A percentile compares a stretch with the other conserved stretches of the same genome.
Evolutionary conservation across 2,329 filamentous ascomycete genomes (phyloP).

Genomic region (Fusarium cyanostomum): DNA sequence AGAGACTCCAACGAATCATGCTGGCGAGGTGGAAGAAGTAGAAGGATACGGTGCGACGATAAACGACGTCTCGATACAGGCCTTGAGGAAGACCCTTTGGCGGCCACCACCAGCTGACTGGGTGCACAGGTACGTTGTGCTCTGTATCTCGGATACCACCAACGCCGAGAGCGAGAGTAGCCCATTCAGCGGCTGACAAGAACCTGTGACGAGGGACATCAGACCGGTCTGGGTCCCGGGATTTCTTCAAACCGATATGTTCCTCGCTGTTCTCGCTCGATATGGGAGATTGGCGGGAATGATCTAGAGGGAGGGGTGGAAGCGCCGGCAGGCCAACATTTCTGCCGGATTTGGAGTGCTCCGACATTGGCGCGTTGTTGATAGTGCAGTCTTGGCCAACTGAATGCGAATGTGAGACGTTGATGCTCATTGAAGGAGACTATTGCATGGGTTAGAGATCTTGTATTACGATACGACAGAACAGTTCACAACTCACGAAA

Average conservation of each 20-base stretch:
- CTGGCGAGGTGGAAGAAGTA: conserved; percentile 57
- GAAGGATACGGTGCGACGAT: conserved; percentile 55
- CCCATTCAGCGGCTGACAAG: conserved; percentile 57
- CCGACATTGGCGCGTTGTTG: background rate
- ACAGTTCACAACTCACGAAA: background rate
- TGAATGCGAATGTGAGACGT: background rate
- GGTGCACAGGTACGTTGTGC: conserved; percentile 53
- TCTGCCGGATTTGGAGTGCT: background rate
- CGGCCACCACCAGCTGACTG: conserved; percentile 56
- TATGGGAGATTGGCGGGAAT: background rate
- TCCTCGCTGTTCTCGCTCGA: background rate
- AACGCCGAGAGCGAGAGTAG: conserved; percentile 57
- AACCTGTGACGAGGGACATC: conserved; percentile 47
- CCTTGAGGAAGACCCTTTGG: conserved; percentile 58
- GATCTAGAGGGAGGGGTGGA: background rate
- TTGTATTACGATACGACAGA: background rate
- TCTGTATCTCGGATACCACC: conserved; percentile 59
- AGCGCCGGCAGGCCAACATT: background rate
- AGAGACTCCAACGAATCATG: conserved; percentile 55
- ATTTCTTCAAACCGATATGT: background rate
- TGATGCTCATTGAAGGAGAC: background rate
- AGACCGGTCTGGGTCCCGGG: background rate
- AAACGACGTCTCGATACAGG: conserved; percentile 59
- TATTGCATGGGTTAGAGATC: background rate
- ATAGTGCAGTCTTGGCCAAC: background rate